Conservation (phyloP, 257 asterid genomes). For the Jasminum sambac region DNA sequence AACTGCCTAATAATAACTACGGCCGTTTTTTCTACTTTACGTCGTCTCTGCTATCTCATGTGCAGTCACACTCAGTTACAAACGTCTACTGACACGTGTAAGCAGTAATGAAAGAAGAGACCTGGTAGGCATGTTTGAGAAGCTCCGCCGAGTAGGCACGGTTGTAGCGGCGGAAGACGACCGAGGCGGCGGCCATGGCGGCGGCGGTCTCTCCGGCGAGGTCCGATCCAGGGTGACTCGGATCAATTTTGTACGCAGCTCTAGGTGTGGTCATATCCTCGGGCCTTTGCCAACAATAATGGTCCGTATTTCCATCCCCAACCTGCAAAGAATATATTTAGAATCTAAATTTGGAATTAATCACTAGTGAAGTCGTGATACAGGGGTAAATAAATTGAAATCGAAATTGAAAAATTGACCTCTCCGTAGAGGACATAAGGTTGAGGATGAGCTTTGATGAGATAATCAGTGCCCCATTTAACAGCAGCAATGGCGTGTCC, state of each 20-base stretch:
- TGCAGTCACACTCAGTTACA: background rate
- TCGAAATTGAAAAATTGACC: conserved; percentile 30
- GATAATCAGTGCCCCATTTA: conserved; percentile 87
- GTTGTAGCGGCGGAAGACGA: conserved; percentile 38
- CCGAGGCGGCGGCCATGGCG: conserved; percentile 62
- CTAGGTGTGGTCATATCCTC: conserved; percentile 65
- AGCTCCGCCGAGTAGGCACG: conserved; percentile 49
- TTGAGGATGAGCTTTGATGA: conserved; percentile 77
- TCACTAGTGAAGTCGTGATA: background rate
- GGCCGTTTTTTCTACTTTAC: background rate
- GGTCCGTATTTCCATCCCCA: conserved; percentile 58
- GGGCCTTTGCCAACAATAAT: conserved; percentile 63
- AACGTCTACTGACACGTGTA: background rate
- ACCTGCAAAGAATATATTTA: conserved; percentile 39
- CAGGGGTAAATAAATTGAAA: background rate
- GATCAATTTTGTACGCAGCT: conserved; percentile 45
- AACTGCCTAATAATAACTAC: conserved; percentile 1
- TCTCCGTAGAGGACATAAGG: conserved; percentile 74
- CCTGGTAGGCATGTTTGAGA: conserved; percentile 47
- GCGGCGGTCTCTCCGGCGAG: conserved; percentile 67
- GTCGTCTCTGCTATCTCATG: conserved; percentile 6
- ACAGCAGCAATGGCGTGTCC: conserved; percentile 61
- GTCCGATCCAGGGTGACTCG: conserved; percentile 53
- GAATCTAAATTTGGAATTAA: no score
- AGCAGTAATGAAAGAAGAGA: background rate